Evolutionary conservation across 2,329 filamentous ascomycete genomes (phyloP).

Genomic region (Fusarium sp.): DNA sequence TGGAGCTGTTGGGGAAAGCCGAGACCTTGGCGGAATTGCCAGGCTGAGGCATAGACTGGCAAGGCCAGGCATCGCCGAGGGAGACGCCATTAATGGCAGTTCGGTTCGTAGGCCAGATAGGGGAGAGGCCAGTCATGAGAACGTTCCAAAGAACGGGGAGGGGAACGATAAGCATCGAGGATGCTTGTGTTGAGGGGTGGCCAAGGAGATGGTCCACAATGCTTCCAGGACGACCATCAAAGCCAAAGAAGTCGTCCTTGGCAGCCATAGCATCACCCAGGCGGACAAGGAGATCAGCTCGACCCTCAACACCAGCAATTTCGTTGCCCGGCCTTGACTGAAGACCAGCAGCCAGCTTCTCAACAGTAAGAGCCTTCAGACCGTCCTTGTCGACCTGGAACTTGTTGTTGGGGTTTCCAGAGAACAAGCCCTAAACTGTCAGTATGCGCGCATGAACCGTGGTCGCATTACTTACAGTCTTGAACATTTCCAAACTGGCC

Average conservation of each 20-base stretch:
- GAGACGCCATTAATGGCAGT: constrained; percentile 86
- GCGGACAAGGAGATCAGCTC: constrained; percentile 78
- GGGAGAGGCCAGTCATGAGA: constrained; percentile 83
- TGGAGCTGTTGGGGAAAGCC: constrained; percentile 40
- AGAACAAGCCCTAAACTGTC: constrained; percentile 73
- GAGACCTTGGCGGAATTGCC: constrained; percentile 53
- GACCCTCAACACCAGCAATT: constrained; percentile 83
- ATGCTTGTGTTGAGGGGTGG: constrained; percentile 87
- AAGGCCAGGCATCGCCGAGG: constrained; percentile 94
- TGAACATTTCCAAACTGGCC: constrained; percentile 87
- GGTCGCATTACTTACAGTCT: constrained; percentile 58
- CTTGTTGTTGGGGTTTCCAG: constrained; percentile 79
- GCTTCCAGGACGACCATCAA: constrained; percentile 85
- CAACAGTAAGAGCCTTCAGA: constrained; percentile 74
- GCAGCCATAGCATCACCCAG: constrained; percentile 76
- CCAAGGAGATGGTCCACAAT: constrained; percentile 96
- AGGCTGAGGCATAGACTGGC: constrained; percentile 74
- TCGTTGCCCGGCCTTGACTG: constrained; percentile 84
- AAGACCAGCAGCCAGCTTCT: constrained; percentile 78
- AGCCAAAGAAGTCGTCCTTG: constrained; percentile 84
- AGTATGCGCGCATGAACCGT: constrained; percentile 21
- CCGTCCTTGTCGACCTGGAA: constrained; percentile 89
- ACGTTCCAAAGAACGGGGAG: constrained; percentile 90
- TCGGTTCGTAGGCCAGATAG: constrained; percentile 88
- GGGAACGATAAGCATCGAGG: constrained; percentile 84